Evolutionary conservation across 345 rosid genomes (phyloP).

Genomic region (Gossypium ekmanianum): DNA sequence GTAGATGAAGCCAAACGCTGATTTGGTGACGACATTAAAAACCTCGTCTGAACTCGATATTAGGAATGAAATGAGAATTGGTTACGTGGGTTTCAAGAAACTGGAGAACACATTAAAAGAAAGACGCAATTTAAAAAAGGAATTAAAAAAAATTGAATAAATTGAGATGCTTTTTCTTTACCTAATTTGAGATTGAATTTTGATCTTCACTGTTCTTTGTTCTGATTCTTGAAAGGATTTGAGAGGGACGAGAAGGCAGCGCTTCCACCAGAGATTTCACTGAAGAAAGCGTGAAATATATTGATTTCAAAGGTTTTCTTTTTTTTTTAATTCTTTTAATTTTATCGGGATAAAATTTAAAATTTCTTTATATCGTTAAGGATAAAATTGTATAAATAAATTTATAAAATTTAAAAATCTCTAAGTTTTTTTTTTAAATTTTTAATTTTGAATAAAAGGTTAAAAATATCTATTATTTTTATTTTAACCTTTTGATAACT

Average conservation of each 20-base stretch:
- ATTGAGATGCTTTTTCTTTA: background rate
- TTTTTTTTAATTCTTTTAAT: too few relatives aligned
- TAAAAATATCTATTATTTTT: too few relatives aligned
- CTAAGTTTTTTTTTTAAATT: too few relatives aligned
- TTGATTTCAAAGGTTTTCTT: background rate
- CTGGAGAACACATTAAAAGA: background rate
- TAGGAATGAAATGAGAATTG: background rate
- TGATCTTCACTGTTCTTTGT: background rate
- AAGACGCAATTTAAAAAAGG: too few relatives aligned
- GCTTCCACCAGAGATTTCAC: background rate
- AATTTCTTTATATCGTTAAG: too few relatives aligned
- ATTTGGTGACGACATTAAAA: background rate
- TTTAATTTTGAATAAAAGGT: too few relatives aligned
- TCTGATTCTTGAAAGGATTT: background rate
- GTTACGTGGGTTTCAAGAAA: conserved; percentile 14
- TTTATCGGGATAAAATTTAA: too few relatives aligned
- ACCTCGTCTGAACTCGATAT: background rate
- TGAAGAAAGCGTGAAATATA: background rate
- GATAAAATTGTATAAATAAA: too few relatives aligned
- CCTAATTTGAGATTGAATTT: background rate
- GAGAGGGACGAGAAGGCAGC: too few relatives aligned
- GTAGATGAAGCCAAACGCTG: background rate
- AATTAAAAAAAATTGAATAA: background rate
- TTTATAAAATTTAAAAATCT: too few relatives aligned
- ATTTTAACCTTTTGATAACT: too few relatives aligned